These are phyloP conservation scores for Fusarium continuum DNA, from an alignment of 2,329 filamentous ascomycete genomes.

Conservation along the genomic window DNA sequence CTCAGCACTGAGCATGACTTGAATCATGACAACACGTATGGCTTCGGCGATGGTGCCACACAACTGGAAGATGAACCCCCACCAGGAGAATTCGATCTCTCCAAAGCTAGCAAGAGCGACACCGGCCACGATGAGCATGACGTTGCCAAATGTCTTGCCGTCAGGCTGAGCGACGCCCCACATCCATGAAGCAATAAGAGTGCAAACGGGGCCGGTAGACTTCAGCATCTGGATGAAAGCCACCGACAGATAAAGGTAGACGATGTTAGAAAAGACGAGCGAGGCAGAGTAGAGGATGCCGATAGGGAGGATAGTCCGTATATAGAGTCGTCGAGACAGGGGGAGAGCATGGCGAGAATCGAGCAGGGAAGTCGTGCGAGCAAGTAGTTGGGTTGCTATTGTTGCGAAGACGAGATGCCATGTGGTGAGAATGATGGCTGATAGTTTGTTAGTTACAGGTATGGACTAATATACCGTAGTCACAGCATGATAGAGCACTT, in stretches of 20 bases:
- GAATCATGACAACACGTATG: conserved; percentile 83
- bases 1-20: conserved; percentile 78
- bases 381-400: conserved; percentile 71
- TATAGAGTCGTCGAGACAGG: conserved; percentile 68
- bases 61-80: conserved; percentile 74
- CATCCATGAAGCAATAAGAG: conserved; percentile 71
- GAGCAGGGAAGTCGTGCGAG: conserved; percentile 69
- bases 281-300: conserved; percentile 72
- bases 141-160: conserved; percentile 56
- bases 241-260: conserved; percentile 73
- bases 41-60: conserved; percentile 84
- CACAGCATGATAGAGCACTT: conserved; percentile 23
- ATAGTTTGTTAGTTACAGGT: conserved; percentile 13
- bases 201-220: conserved; percentile 73
- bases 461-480: background rate
- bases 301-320: conserved; percentile 72
- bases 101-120: conserved; percentile 65
- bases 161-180: conserved; percentile 62
- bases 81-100: conserved; percentile 74
- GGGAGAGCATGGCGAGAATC: conserved; percentile 69
- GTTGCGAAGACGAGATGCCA: conserved; percentile 76
- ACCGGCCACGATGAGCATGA: conserved; percentile 62
- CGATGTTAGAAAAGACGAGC: conserved; percentile 72
- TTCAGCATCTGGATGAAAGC: conserved; percentile 78
- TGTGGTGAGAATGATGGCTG: conserved; percentile 68